A percentile compares a stretch with the other conserved stretches of the same genome.
These are phyloP conservation scores for Marasmius oreades DNA, from an alignment of 1,284 basidiomycete species.

Conservation along the genomic window DNA sequence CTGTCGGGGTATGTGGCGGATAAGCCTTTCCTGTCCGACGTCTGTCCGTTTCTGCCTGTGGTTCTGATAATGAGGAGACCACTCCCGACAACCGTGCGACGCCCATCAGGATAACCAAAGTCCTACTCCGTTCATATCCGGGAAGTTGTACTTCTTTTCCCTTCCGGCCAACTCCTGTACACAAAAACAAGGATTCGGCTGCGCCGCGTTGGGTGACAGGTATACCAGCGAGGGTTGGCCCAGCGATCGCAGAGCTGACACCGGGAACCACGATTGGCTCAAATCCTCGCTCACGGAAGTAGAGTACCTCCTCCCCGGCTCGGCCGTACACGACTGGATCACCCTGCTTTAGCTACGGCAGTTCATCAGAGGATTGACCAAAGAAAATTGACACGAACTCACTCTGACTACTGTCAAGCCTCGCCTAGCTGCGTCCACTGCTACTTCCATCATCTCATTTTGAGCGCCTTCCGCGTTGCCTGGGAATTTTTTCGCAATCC, in stretches of 20 bases:
- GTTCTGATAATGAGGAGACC: slow-evolving; percentile 54
- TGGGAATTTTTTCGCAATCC: slow-evolving; percentile 95
- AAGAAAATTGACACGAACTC: slow-evolving; percentile 20
- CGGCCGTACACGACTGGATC: slow-evolving; percentile 95
- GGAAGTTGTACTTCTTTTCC: slow-evolving; percentile 86
- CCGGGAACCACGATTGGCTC: slow-evolving; percentile 87
- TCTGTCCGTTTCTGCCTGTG: slow-evolving; percentile 21
- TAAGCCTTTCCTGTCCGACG: slow-evolving; percentile 58
- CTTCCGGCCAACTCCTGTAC: slow-evolving; percentile 88
- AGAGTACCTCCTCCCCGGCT: slow-evolving; percentile 91
- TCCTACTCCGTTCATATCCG: slow-evolving; percentile 80
- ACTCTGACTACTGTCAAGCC: slow-evolving; percentile 89
- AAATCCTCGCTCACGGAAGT: slow-evolving; percentile 83
- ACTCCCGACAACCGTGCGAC: slow-evolving; percentile 82
- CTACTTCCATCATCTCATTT: slow-evolving; percentile 89
- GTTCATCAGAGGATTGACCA: background rate
- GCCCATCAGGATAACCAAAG: slow-evolving; percentile 90
- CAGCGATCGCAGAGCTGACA: slow-evolving; percentile 85
- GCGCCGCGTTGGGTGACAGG: slow-evolving; percentile 96
- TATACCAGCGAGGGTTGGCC: slow-evolving; percentile 85
- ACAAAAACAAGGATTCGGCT: slow-evolving; percentile 84
- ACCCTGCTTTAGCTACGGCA: slow-evolving; percentile 83
- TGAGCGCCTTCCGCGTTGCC: slow-evolving; percentile 96
- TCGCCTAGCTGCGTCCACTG: slow-evolving; percentile 73
- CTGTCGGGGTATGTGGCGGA: slow-evolving; percentile 80